phyloP scores from a whole-genome alignment of 768 basidiomycete species.

The Auricularia cornea region DNA sequence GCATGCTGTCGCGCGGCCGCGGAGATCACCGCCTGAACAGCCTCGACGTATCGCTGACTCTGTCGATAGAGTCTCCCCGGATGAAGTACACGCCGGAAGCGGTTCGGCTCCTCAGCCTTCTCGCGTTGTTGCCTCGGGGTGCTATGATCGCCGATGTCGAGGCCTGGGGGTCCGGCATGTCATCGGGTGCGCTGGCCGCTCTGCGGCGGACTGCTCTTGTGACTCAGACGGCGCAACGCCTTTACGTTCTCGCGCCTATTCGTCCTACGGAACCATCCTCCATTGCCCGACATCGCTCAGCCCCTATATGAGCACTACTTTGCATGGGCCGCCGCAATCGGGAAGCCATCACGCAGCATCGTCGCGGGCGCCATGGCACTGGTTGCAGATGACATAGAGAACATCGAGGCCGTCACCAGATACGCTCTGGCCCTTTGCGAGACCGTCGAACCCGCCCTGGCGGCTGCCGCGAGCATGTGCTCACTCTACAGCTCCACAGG shows the following conservation, averaged over 20 bases:
- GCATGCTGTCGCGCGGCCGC: neutral
- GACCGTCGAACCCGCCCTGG: no score
- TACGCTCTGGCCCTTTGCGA: no score
- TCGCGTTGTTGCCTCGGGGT: conserved; percentile 21
- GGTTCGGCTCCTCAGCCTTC: conserved; percentile 14
- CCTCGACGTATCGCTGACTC: conserved; percentile 14
- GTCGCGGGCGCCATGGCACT: no score
- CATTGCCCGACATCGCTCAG: neutral
- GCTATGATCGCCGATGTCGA: neutral
- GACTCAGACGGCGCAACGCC: neutral
- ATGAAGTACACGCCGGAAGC: conserved; percentile 15
- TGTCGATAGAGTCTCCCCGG: conserved; percentile 16
- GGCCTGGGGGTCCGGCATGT: no score
- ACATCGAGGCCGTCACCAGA: no score
- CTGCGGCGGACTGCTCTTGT: neutral
- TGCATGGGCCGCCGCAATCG: neutral
- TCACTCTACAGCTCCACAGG: no score
- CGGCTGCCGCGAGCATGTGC: no score
- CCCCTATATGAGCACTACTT: neutral
- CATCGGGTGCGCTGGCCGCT: neutral
- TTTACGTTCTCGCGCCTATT: neutral
- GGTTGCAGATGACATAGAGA: no score
- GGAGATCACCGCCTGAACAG: conserved; percentile 7
- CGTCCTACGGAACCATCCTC: neutral
- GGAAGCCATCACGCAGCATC: no score